Evolutionary conservation across 139 green algal species (phyloP), one percentile per base, ranked within the genome.

Genomic region (Eudorina sp.): DNA sequence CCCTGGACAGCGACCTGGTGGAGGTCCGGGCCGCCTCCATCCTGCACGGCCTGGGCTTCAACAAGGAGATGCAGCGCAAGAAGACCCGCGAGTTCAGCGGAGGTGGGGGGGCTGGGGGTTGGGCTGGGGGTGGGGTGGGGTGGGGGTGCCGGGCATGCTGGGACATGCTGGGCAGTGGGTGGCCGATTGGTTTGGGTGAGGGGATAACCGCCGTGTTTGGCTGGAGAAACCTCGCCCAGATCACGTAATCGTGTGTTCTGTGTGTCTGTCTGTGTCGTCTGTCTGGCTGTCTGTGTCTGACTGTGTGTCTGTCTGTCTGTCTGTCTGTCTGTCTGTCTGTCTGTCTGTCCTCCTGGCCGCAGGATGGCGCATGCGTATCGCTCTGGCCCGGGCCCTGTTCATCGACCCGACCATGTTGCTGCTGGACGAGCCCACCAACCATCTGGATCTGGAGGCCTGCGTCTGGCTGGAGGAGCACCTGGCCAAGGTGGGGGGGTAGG

Each of bases 381-480:
- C 97, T 4, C 94, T 99, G 11, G 97, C 97, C 16, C 93, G 96
- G 27, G 97, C 99, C 77, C 95, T 99, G 77, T 94, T 99, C 83
- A 78, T 84, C 79, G 85, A 95, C 83, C 90, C 93, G 85, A 94
- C 91, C 53, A 95, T 95, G 91, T 91, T 94, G 78, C 95, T 99
- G 64, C 93, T 99, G 69, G 96, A 98, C 88, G 92, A 95, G 88
- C 90, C 92, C 80, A 95, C 93, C 83, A 96, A 96, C 91, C 94
- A 96, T 66, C 79, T 96, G 76, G 95, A 99, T 91, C 91, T 99
- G 86, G 96, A 99, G 90, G 97, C 97, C 13, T 99, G 97, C 88
- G 97, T 99, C 91, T 99, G 97, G 97, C 95, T 99, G 89, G 98
- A 99, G 92, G 95, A 98, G 87, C 96, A 96, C 75, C 86, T 99